These are phyloP conservation scores for Rugonectria rugulosa DNA, from an alignment of 2,329 filamentous ascomycete species.

Conservation along the genomic window DNA sequence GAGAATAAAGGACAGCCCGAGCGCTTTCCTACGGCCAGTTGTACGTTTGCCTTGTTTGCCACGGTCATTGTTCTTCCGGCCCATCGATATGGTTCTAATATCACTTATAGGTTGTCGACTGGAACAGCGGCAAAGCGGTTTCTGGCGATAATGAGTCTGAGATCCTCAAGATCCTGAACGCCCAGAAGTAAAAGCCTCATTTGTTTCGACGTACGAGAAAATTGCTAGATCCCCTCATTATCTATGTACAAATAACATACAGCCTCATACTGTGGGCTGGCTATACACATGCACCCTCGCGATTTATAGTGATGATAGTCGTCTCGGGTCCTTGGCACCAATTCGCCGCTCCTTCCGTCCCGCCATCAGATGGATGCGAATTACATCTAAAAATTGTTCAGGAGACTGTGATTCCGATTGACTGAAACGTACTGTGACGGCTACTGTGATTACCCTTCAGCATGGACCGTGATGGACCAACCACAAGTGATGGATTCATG, in stretches of 20 bases:
- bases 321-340: not conserved
- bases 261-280: slow-evolving; percentile 2
- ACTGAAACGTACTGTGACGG: not conserved
- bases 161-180: slow-evolving; percentile 81
- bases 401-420: not conserved
- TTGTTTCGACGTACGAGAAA: slow-evolving; percentile 24
- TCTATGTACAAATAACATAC: slow-evolving; percentile 23
- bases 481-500: not conserved
- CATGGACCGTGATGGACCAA: not conserved
- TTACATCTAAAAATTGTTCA: not conserved
- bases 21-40: slow-evolving; percentile 77
- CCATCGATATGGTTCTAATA: slow-evolving; percentile 6
- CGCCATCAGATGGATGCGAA: not conserved
- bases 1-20: slow-evolving; percentile 74
- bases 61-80: not conserved
- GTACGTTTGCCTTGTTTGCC: slow-evolving; percentile 56
- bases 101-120: slow-evolving; percentile 73
- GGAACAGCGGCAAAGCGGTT: slow-evolving; percentile 87
- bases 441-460: slow-evolving; percentile 3
- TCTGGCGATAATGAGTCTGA: slow-evolving; percentile 84
- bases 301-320: not conserved
- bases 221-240: slow-evolving; percentile 23
- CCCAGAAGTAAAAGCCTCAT: slow-evolving; percentile 49
- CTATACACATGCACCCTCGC: not conserved
- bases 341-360: not conserved